These are phyloP conservation scores for Chaetomiaceae sp. DNA, from an alignment of 2,329 filamentous ascomycete species.

Conservation along the genomic window DNA sequence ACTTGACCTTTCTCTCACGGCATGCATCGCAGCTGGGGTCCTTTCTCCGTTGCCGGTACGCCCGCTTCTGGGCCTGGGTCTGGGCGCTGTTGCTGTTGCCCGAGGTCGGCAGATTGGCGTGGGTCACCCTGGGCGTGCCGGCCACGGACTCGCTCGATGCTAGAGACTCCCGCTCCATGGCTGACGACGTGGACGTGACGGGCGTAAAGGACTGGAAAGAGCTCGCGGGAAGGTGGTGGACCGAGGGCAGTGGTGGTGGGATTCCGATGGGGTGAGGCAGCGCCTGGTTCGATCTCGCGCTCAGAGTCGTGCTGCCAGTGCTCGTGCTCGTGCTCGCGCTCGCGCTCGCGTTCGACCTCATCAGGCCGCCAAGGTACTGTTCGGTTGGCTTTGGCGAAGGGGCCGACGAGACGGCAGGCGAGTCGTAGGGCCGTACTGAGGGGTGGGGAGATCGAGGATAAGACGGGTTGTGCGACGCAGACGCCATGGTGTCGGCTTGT, in stretches of 20 bases:
- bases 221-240: slow-evolving; percentile 36
- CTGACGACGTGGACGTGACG: slow-evolving; percentile 44
- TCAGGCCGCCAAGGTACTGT: slow-evolving; percentile 49
- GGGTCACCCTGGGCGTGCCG: slow-evolving; percentile 49
- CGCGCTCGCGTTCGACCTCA: slow-evolving; percentile 41
- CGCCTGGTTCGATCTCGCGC: slow-evolving; percentile 45
- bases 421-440: slow-evolving; percentile 60
- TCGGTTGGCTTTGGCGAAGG: slow-evolving; percentile 54
- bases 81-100: slow-evolving; percentile 20
- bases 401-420: slow-evolving; percentile 58
- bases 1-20: slow-evolving; percentile 79
- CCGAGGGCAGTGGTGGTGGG: slow-evolving; percentile 46
- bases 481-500: slow-evolving; percentile 45
- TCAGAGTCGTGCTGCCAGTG: slow-evolving; percentile 33
- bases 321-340: too few species aligned
- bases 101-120: slow-evolving; percentile 28
- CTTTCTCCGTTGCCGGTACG: slow-evolving; percentile 90
- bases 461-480: slow-evolving; percentile 48
- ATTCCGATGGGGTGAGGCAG: slow-evolving; percentile 52
- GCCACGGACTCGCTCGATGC: slow-evolving; percentile 55
- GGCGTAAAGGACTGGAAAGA: slow-evolving; percentile 52
- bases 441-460: slow-evolving; percentile 59
- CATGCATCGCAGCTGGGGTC: slow-evolving; percentile 98
- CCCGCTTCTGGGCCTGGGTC: slow-evolving; percentile 82
- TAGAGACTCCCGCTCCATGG: slow-evolving; percentile 56